Base-by-base conservation (phyloP, 192 early-diverging fungal genomes). In the Linnemannia exigua region DNA sequence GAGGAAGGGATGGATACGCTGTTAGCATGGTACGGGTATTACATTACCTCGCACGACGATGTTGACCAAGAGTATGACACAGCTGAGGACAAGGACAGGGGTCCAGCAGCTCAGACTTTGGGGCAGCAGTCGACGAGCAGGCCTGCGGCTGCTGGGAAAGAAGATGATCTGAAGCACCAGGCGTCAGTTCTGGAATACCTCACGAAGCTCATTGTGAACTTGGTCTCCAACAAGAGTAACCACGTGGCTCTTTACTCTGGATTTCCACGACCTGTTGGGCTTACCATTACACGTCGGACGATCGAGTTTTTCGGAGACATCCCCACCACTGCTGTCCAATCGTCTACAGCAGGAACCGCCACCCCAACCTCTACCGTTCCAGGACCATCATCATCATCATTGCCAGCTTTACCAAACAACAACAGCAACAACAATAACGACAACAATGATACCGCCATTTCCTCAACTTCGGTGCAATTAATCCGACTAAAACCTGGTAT, bases 11-110 rank as follows among this genome's bases (percentile, higher is more conserved):
- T 79, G 14, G 84, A 80, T 37, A 86, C 84, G 6, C 31, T 86
- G 63, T 67, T 86, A 70, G 84, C 84, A 1, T 86, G 84, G 84
- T 86, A 77, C 47, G 84, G 77, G 0, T 86, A 80, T 35, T 79
- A 76, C 41, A 80, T 86, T 54, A 70, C 47, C 78, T 8, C 76
- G 28, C 50, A 70, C 75, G 37, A n/a, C 61, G 48, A 66, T 15
- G 38, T 36, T 4, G 2, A 63, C 11, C 58, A 33, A 25, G 58
- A 31, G 2, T 12, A 33, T 31, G 28, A 31, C 12, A 7, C 15
- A 31, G 58, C 15, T 63, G 58, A 3, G 25, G 14, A 31, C 58
- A 63, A 33, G 28, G 12, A 54, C 52, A 54, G 25, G n/a, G 52
- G 6, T 1, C 20, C 28, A 1, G 3, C 58, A 31, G 3, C 28